These are phyloP conservation scores for Streptanthus diversifolius DNA, from an alignment of 345 rosid species.

Conservation along the genomic window DNA sequence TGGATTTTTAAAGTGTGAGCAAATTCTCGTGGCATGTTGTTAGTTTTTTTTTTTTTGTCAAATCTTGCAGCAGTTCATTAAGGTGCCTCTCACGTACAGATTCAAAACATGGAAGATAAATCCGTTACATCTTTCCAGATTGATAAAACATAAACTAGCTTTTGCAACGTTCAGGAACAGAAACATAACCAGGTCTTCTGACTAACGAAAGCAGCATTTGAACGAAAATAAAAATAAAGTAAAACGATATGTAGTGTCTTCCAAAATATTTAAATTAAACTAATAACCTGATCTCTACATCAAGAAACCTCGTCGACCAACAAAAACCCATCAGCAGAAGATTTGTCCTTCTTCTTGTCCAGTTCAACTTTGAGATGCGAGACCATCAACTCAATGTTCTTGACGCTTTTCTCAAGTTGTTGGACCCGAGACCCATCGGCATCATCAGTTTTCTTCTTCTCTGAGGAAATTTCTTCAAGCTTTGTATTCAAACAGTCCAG, in stretches of 20 bases:
- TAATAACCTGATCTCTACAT: not conserved
- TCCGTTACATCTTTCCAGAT: no score
- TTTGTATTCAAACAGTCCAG: not conserved
- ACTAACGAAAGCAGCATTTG: not conserved
- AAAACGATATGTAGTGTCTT: not conserved
- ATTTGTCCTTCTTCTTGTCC: not conserved
- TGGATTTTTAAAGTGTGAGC: no score
- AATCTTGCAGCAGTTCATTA: no score
- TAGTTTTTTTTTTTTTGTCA: no score
- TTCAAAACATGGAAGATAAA: no score
- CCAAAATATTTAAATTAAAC: not conserved
- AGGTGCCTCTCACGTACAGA: no score
- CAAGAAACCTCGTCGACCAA: constrained; percentile 11
- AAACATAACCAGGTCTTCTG: not conserved
- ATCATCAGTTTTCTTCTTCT: not conserved
- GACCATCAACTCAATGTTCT: not conserved
- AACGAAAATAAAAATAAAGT: not conserved
- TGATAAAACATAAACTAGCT: no score
- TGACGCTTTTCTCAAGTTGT: not conserved
- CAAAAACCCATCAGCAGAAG: constrained; percentile 12
- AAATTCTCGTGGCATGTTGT: no score
- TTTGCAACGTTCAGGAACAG: no score
- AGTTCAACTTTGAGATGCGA: not conserved
- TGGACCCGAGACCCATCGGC: not conserved
- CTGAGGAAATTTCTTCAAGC: not conserved